Evolutionary conservation across 768 basidiomycete species (phyloP).

Genomic region (Boletus fagicola): DNA sequence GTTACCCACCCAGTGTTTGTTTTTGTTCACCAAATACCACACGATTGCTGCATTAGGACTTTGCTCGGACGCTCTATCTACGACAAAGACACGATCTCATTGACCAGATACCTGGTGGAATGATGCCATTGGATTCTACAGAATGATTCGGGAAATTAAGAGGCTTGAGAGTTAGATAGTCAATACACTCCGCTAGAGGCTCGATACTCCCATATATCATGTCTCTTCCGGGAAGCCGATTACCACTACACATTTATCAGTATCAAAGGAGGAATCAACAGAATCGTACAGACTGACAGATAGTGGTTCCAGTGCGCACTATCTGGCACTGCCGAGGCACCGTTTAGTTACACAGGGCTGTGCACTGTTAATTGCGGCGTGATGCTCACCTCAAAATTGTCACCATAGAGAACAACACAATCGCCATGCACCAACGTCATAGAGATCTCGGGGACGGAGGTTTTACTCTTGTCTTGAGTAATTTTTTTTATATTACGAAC

Average conservation of each 20-base stretch:
- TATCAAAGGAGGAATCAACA: not conserved
- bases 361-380: not conserved
- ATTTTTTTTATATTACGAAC: conserved; percentile 19
- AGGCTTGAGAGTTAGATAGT: not conserved
- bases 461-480: conserved; percentile 18
- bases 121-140: conserved; percentile 1
- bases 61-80: conserved; percentile 31
- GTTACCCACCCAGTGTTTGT: conserved; percentile 13
- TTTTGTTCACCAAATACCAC: conserved; percentile 15
- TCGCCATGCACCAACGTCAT: conserved; percentile 42
- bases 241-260: conserved; percentile 26
- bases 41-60: conserved; percentile 34
- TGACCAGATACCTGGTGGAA: not conserved
- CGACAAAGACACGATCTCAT: conserved; percentile 11
- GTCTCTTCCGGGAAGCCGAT: conserved; percentile 23
- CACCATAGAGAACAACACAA: conserved; percentile 36
- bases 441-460: conserved; percentile 20
- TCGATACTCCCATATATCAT: conserved; percentile 1
- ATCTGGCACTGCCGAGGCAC: conserved; percentile 25
- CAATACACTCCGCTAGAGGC: not conserved
- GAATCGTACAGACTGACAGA: conserved; percentile 24
- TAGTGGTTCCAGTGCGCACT: conserved; percentile 30
- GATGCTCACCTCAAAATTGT: conserved; percentile 42
- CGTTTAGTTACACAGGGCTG: conserved; percentile 1
- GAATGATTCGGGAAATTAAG: not conserved